phyloP scores from a whole-genome alignment of 1,284 basidiomycete species.

The Rhizopogon parksii region DNA sequence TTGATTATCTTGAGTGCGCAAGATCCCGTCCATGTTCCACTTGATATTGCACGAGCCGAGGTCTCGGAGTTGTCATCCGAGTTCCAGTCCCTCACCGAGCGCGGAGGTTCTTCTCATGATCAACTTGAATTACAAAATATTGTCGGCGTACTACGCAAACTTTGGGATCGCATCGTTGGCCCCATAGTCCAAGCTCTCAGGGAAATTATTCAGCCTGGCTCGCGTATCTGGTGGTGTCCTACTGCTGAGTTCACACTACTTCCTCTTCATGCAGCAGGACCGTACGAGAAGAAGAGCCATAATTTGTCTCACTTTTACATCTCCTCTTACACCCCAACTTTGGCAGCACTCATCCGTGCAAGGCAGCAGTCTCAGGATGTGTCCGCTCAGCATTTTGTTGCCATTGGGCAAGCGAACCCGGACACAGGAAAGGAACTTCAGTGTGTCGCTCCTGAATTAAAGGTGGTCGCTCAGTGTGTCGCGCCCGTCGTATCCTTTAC shows the following conservation, averaged over 20 bases:
- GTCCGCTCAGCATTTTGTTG: slow-evolving; percentile 1
- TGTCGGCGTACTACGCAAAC: slow-evolving; percentile 11
- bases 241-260: slow-evolving; percentile 26
- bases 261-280: slow-evolving; percentile 32
- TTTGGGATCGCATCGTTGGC: slow-evolving; percentile 23
- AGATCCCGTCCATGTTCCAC: slow-evolving; percentile 11
- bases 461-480: background rate
- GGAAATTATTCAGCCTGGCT: slow-evolving; percentile 5
- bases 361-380: background rate
- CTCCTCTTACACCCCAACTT: slow-evolving; percentile 29
- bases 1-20: slow-evolving; percentile 13
- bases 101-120: background rate
- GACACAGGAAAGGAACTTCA: background rate
- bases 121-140: background rate
- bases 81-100: background rate
- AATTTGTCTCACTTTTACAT: slow-evolving; percentile 22
- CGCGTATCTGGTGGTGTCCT: slow-evolving; percentile 35
- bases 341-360: slow-evolving; percentile 22
- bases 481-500: background rate
- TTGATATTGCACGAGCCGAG: slow-evolving; percentile 1
- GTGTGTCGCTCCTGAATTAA: slow-evolving; percentile 5
- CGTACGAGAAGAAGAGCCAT: background rate
- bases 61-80: slow-evolving; percentile 1
- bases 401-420: slow-evolving; percentile 11
- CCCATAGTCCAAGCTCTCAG: slow-evolving; percentile 18